Base-by-base conservation (phyloP, 768 basidiomycete species). In the Auricularia cornea region DNA sequence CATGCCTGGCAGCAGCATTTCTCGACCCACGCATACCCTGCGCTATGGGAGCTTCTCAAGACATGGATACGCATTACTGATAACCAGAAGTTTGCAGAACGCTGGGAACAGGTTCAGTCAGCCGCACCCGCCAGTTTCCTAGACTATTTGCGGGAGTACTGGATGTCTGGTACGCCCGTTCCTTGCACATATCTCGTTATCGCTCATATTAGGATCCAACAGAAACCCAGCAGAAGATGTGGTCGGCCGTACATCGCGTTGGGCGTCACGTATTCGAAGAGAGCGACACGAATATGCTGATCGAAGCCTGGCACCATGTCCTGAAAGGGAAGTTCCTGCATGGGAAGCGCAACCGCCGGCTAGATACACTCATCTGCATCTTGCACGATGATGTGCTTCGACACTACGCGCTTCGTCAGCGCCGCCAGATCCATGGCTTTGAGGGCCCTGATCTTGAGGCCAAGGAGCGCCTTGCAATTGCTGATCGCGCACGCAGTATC, bases 1-100 rank as follows among this genome's bases (percentile, higher is more conserved):
- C 73, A 73, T 59, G 68, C 71, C 1, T 73, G 71, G 72, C 70
- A 71, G 40, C 66, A 72, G 33, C 72, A 73, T 60, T 64, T 74
- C 28, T 20, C 8, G 29, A 63, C 44, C 16, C 3, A 31, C 5
- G 30, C 61, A 1, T 64, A 54, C 48, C 64, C 67, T 14, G 66
- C 67, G 33, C 63, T 72, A 1, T 73, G 71, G 72, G 51, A 56
- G 10, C 52, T 57, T 2, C 65, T 73, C 28, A 70, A 73, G 59
- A 12, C 6, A 68, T 35, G 68, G 71, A 62, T 72, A 23, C 64
- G 68, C 2, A 66, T 72, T 4, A 64, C 64, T 3, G 64, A 66
- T 51, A 3, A 32, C 0, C 28, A 3, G 2, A 61, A 72, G 40
- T 74, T 74, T 62, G 35, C 62, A 14, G 26, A 2, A 2, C 6